These are phyloP conservation scores for Taphrina populina DNA, from an alignment of 1,139 yeast species.

Conservation along the genomic window DNA sequence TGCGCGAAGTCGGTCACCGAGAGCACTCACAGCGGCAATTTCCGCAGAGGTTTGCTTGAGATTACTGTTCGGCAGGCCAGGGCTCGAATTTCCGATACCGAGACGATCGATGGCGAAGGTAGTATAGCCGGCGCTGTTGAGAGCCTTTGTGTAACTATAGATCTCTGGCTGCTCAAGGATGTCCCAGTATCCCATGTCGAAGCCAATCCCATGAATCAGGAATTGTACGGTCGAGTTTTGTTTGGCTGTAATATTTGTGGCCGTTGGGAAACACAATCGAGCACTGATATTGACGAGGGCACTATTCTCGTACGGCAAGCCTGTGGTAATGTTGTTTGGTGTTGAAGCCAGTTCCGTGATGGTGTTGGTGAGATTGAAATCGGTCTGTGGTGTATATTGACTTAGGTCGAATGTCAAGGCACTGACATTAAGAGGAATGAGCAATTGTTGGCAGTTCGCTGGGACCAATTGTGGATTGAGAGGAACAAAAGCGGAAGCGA, in stretches of 20 bases:
- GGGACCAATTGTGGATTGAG: constrained; percentile 4
- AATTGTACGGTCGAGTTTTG: constrained; percentile 20
- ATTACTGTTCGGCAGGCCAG: constrained; percentile 1
- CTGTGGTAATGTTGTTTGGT: constrained; percentile 10
- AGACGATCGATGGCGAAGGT: constrained; percentile 30
- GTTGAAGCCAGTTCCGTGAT: constrained; percentile 9
- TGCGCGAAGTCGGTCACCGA: constrained; percentile 3
- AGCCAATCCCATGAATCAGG: constrained; percentile 29
- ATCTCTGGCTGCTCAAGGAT: constrained; percentile 13
- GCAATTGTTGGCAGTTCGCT: not conserved
- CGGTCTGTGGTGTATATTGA: constrained; percentile 5
- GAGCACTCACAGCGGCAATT: constrained; percentile 10
- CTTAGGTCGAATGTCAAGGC: constrained; percentile 2
- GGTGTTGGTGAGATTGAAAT: constrained; percentile 5
- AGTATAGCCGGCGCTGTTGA: constrained; percentile 19
- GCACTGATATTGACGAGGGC: constrained; percentile 10
- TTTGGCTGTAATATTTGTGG: constrained; percentile 14
- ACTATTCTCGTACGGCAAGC: not conserved
- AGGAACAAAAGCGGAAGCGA: constrained; percentile 13
- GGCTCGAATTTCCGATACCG: constrained; percentile 13
- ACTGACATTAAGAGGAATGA: constrained; percentile 4
- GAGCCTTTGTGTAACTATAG: constrained; percentile 12
- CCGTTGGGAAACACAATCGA: constrained; percentile 13
- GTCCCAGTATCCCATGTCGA: constrained; percentile 30
- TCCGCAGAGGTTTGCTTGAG: constrained; percentile 22